Evolutionary conservation across 2,329 filamentous ascomycete genomes (phyloP), one percentile per base, ranked within the genome.

Genomic region (Colletotrichum eremochloae): DNA sequence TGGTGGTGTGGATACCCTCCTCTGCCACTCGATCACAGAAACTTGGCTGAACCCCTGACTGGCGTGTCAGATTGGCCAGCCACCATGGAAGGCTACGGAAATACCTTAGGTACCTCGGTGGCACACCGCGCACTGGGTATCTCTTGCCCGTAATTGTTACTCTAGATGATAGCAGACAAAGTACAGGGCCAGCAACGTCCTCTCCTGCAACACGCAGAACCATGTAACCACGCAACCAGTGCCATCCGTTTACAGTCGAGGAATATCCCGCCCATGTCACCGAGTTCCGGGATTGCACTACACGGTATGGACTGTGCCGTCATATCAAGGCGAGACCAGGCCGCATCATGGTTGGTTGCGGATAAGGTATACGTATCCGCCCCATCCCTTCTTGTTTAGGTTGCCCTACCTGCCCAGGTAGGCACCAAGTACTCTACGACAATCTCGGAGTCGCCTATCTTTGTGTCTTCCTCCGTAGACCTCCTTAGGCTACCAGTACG

Each of bases 31-130:
- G 12, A 52, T 50, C 29, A 53, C 44, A 38, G n/a, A 29, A 44
- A 40, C 63, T 42, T 64, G 62, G 44, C 38, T 60, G 52, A 44
- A 69, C 36, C 67, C 67, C 44, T 52, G 62, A 58, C 63, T 69
- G 67, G 62, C 67, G 62, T 60, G 36, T 66, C 67, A 69, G 38
- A 40, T 53, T 69, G 29, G 53, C 62, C 42, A 57, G 46, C 18
- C 44, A 31, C 20, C 9, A 48, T 48, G 67, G 53, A 55, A 53
- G 46, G 48, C 48, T 40, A 40, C 40, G 31, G 57, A 38, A 42
- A 3, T 8, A 8, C n/a, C 20, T 48, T 9, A 46, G 40, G 40
- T 42, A 44, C 42, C 44, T 46, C 9, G 18, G 11, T 48, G 46
- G 18, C 14, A 24, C 31, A 14, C 6, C 5, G 24, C 58, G 44